Percentiles rank a stretch among this genome's conserved stretches.
Conservation (phyloP, 495 filamentous ascomycete genomes). For the Talaromyces stipitatus region DNA sequence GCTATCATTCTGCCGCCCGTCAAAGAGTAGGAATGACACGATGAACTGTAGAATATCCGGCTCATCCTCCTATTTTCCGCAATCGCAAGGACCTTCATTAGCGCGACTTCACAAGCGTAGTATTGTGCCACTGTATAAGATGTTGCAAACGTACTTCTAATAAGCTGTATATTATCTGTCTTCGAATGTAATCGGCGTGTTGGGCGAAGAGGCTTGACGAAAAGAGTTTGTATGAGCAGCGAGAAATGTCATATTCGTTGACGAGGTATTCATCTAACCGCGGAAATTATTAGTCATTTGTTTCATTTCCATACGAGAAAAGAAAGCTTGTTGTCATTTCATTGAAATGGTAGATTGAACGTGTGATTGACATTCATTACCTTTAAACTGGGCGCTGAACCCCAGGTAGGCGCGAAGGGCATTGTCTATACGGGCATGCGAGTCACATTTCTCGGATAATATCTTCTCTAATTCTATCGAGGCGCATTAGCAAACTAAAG, state of each 20-base stretch:
- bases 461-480: slow-evolving; percentile 71
- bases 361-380: slow-evolving; percentile 22
- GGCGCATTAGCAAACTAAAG: neutral
- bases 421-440: slow-evolving; percentile 78
- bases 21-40: slow-evolving; percentile 80
- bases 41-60: slow-evolving; percentile 71
- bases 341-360: neutral
- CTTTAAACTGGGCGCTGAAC: slow-evolving; percentile 69
- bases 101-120: neutral
- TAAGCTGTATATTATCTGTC: slow-evolving; percentile 85
- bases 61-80: slow-evolving; percentile 65
- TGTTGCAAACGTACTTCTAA: slow-evolving; percentile 55
- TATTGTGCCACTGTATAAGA: slow-evolving; percentile 6
- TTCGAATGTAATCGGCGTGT: slow-evolving; percentile 81
- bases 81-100: neutral
- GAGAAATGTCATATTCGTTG: slow-evolving; percentile 78
- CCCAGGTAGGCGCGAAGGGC: slow-evolving; percentile 75
- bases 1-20: slow-evolving; percentile 70
- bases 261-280: slow-evolving; percentile 64
- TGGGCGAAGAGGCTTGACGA: slow-evolving; percentile 63
- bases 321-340: slow-evolving; percentile 1
- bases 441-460: slow-evolving; percentile 61
- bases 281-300: neutral
- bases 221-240: slow-evolving; percentile 74
- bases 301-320: slow-evolving; percentile 2